Evolutionary conservation across 2,329 filamentous ascomycete species (phyloP).

Genomic region (Ilyonectria sp.): DNA sequence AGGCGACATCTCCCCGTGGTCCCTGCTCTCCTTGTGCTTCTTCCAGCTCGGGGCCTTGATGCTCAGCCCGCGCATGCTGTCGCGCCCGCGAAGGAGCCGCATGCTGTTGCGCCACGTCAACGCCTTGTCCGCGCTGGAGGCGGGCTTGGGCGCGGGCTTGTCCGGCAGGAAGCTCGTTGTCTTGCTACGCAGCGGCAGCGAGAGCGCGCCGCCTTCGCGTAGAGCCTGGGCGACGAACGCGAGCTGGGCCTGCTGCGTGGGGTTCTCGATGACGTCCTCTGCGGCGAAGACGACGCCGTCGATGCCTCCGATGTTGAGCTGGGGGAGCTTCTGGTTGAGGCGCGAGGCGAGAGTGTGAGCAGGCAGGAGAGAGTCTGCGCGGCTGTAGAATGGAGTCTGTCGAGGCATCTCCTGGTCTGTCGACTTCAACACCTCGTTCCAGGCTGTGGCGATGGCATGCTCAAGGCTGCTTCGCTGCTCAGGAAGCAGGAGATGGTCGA

Average conservation of each 20-base stretch:
- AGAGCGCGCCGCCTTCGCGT: conserved; percentile 35
- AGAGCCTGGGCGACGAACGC: conserved; percentile 56
- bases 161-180: conserved; percentile 12
- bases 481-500: conserved; percentile 51
- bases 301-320: conserved; percentile 54
- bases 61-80: conserved; percentile 46
- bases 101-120: conserved; percentile 41
- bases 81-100: conserved; percentile 37
- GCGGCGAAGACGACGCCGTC: conserved; percentile 59
- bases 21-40: conserved; percentile 36
- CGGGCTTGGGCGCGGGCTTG: conserved; percentile 22
- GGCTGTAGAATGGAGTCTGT: conserved; percentile 65
- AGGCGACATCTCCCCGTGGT: neutral
- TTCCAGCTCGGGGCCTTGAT: conserved; percentile 48
- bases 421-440: conserved; percentile 62
- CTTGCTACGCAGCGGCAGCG: conserved; percentile 38
- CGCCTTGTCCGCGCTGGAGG: neutral
- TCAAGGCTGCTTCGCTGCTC: conserved; percentile 53
- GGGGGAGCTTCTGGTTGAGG: conserved; percentile 60
- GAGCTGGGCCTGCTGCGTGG: conserved; percentile 66
- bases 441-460: conserved; percentile 55
- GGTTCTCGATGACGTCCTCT: conserved; percentile 65
- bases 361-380: conserved; percentile 65
- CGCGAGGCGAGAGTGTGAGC: conserved; percentile 63
- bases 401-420: conserved; percentile 57